phyloP scores from a whole-genome alignment of 352 stramenopile genomes.

The Phytopythium kandeliae region DNA sequence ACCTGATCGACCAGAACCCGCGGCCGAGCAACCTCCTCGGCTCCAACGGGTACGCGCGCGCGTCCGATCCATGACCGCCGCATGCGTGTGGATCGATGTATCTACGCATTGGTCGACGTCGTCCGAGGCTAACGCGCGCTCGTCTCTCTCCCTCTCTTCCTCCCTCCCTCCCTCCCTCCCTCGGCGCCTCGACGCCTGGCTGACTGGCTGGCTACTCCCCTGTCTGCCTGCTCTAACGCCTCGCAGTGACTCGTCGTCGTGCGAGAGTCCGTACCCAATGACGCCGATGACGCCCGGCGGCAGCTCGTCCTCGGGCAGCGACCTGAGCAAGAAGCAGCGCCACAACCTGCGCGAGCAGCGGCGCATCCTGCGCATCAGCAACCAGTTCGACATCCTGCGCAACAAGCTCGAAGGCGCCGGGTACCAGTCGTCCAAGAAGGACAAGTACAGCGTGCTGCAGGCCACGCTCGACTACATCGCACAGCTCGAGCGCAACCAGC shows the following conservation, averaged over 20 bases:
- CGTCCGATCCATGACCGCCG: too few relatives aligned
- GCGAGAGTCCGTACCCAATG: conserved; percentile 67
- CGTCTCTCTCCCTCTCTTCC: too few relatives aligned
- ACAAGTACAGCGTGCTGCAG: conserved; percentile 84
- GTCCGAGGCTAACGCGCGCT: too few relatives aligned
- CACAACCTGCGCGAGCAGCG: conserved; percentile 82
- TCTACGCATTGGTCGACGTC: too few relatives aligned
- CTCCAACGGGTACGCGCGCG: conserved; percentile 29
- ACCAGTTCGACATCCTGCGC: conserved; percentile 78
- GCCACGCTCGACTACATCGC: conserved; percentile 81
- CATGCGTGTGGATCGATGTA: too few relatives aligned
- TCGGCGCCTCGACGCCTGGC: too few relatives aligned
- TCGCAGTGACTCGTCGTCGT: conserved; percentile 56
- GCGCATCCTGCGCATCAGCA: conserved; percentile 77
- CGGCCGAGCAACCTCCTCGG: conserved; percentile 35
- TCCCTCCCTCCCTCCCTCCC: too few relatives aligned
- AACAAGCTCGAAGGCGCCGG: conserved; percentile 67
- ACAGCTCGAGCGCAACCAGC: conserved; percentile 65
- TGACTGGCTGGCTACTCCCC: too few relatives aligned
- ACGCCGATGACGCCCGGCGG: conserved; percentile 41
- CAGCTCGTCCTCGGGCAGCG: conserved; percentile 27
- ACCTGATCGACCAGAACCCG: conserved; percentile 70
- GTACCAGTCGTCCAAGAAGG: conserved; percentile 76
- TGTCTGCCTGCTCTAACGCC: too few relatives aligned
- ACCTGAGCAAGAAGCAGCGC: conserved; percentile 81